Base-by-base conservation (phyloP, 257 asterid genomes). In the Plantago major region DNA sequence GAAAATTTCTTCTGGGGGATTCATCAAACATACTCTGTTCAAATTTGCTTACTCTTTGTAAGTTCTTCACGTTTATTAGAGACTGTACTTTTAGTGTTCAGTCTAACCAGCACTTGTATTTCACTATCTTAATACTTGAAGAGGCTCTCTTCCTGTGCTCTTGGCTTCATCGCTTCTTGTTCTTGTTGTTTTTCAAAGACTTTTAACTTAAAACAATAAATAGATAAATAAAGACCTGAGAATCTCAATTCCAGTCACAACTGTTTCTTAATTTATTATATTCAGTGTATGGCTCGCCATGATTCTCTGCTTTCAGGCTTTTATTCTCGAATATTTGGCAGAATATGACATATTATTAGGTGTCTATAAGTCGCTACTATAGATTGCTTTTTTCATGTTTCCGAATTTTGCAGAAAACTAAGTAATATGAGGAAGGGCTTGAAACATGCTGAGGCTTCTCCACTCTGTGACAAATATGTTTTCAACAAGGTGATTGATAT, bases 1-100 rank as follows among this genome's bases (percentile, higher is more conserved):
- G 77, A 92, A 78, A 84, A 80, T 89, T 69, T 67, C 95, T 38
- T 63, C 96, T 7, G 97, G 99, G 30, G 96, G 99, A 11, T 81
- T 84, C 66, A 64, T 92, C 38, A 92, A 79, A 68, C 77, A 73
- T 58, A 72, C 88, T 16, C 18, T 89, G 84, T 92, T 92, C 77
- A 86, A 83, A 66, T 66, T 84, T 74, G 95, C 94, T 22, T 92
- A 86, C 55, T 46, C 78, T 71, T 82, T 72, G 99, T 92, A 84
- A 84, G 99, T 92, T 72, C 55, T 60, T 47, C 14, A 22, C 26
- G 2, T 22, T 22, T 22, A 22, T 22, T 22, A 22, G 26, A 22
- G 55, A 62, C 74, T 54, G 16, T 52, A 18, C 38, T 18, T 52
- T 19, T 52, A 51, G 30, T 50, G 11, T 50, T 51, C 11, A 19